Base-by-base conservation (phyloP, 1,284 basidiomycete genomes). In the Ustilago bromivora region DNA sequence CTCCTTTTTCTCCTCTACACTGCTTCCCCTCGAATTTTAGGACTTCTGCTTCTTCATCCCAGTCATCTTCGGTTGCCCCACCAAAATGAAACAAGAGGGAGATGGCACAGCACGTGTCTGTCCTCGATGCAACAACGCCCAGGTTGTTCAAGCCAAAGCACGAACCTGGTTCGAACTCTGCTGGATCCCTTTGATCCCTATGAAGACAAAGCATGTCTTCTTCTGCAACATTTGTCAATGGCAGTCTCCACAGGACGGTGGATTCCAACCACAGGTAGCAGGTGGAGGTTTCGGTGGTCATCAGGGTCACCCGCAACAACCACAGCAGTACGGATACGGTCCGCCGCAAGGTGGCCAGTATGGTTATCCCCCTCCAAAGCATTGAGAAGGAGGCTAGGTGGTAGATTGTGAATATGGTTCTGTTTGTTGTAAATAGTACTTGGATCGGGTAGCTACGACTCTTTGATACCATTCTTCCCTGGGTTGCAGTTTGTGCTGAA, bases 171-270 rank as follows among this genome's bases (percentile, higher is more conserved):
- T 85, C 56, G 83, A 84, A 63, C 66, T 85, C 19, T 85, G 84
- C 71, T 85, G 82, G 80, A 74, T 85, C 34, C 84, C 84, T 4
- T 53, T 85, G 38, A 76, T 83, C 65, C 83, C 83, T 9, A 74
- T 83, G 61, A 78, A 76, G 56, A 51, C 61, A 7, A 73, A 72
- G 47, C 82, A 84, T 57, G 79, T 85, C 56, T 85, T 68, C 71
- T 61, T 75, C 46, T 85, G 84, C 64, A 80, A 79, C 60, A 85
- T 85, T 56, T 85, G 84, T 54, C 81, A 84, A 57, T 85, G 83
- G 83, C 81, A 79, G 51, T 51, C 72, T 8, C 58, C 65, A 1
- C 79, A 80, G 40, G 79, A 81, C 41, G 79, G 79, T 4, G 76
- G 78, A 19, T 85, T 64, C 72, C 79, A 82, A 61, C 84, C 84